phyloP scores from a whole-genome alignment of 495 filamentous ascomycete genomes.

The Neurospora sublineolata region DNA sequence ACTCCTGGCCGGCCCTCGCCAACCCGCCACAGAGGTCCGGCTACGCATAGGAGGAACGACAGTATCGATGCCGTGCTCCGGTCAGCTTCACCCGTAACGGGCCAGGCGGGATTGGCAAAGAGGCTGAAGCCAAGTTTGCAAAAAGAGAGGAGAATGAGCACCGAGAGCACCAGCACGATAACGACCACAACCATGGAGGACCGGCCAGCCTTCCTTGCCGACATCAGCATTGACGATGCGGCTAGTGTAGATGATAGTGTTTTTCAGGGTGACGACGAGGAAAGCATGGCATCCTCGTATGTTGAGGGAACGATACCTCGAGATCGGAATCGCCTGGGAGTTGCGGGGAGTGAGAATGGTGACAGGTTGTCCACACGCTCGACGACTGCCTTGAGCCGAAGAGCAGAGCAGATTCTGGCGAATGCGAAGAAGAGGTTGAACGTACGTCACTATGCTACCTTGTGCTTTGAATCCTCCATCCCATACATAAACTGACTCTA shows the following conservation, averaged over 20 bases:
- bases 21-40: slow-evolving; percentile 5
- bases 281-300: slow-evolving; percentile 42
- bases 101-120: slow-evolving; percentile 21
- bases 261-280: slow-evolving; percentile 48
- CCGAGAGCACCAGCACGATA: slow-evolving; percentile 41
- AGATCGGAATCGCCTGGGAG: slow-evolving; percentile 11
- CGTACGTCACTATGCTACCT: slow-evolving; percentile 39
- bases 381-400: slow-evolving; percentile 61
- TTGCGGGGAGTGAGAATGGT: slow-evolving; percentile 18
- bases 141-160: slow-evolving; percentile 28
- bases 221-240: slow-evolving; percentile 47
- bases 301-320: slow-evolving; percentile 26
- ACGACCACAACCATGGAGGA: slow-evolving; percentile 37
- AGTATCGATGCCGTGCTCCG: neutral
- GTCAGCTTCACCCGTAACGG: slow-evolving; percentile 9
- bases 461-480: too few species aligned
- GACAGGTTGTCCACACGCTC: slow-evolving; percentile 39
- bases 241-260: slow-evolving; percentile 46
- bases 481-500: neutral
- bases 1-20: slow-evolving; percentile 28
- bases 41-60: neutral
- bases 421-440: slow-evolving; percentile 82
- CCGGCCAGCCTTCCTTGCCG: slow-evolving; percentile 33
- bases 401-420: slow-evolving; percentile 78
- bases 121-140: slow-evolving; percentile 27